Base-by-base conservation (phyloP, 2,329 filamentous ascomycete species). In the Aspergillus ochraceoroseus region DNA sequence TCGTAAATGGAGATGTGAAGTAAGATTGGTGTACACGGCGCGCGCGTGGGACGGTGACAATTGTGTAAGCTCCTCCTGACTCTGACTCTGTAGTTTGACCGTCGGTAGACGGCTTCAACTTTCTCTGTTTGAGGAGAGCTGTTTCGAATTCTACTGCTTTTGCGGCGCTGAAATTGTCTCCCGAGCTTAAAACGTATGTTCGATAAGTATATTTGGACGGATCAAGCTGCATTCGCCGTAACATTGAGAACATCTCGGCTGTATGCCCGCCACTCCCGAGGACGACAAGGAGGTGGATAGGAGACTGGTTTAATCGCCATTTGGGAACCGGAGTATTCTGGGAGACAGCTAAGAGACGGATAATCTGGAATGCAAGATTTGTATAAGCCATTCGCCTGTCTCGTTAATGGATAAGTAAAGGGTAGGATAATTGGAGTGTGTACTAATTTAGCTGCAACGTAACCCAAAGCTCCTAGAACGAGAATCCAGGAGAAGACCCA, bases 241-340 rank as follows among this genome's bases (percentile, higher is more conserved):
- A 78, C 70, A 95, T 85, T 57, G 83, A 80, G 48, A 95, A 74
- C 85, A 98, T 94, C 66, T 98, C 92, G 32, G 87, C 82, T 0
- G 92, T 95, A 66, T 98, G 92, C 1, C 92, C 92, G 20, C 92
- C 92, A 2, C 86, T 94, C 37, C 92, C 92, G 15, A 96, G 82
- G 17, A 96, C 82, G 48, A 94, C 77, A 20, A 94, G 71, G 38
- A 88, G 71, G 62, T 89, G 80, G 5, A 72, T 71, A 17, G 70
- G 68, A 3, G 46, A 44, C 35, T 52, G 43, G 33, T 39, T 56
- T 14, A 46, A 43, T 32, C 61, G 61, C 44, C 52, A 53, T 55
- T 56, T 58, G 18, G 59, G 53, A 8, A 62, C 49, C 17, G 40
- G 25, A 11, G 46, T 52, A 35, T 56, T 57, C 20, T 64, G 61